phyloP scores from a whole-genome alignment of 2,329 filamentous ascomycete species.

The Apiospora marii region DNA sequence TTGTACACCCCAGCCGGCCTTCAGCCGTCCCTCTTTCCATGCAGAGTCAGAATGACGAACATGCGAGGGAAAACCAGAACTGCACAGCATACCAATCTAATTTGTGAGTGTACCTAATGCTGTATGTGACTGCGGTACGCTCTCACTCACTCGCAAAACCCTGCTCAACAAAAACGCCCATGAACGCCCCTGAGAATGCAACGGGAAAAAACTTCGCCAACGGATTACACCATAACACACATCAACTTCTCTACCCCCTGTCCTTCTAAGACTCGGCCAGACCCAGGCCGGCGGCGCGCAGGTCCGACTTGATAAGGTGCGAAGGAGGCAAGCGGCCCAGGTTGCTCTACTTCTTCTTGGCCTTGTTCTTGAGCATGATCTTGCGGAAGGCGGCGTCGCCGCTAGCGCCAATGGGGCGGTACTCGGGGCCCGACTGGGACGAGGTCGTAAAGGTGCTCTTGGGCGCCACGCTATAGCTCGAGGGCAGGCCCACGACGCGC shows the following conservation, averaged over 20 bases:
- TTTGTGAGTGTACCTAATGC: not conserved
- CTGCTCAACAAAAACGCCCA: not conserved
- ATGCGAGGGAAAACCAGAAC: not conserved
- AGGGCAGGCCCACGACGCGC: constrained; percentile 60
- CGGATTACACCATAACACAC: not conserved
- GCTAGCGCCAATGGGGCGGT: constrained; percentile 67
- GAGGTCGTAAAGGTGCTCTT: constrained; percentile 67
- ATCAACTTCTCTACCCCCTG: too few species aligned
- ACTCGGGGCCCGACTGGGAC: constrained; percentile 52
- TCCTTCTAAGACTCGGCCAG: not conserved
- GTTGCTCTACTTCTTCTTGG: constrained; percentile 55
- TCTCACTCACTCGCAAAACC: not conserved
- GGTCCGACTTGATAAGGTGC: not conserved
- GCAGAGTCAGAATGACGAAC: not conserved
- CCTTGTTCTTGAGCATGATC: constrained; percentile 64
- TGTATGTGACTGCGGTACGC: not conserved
- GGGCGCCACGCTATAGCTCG: constrained; percentile 67
- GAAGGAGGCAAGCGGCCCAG: not conserved
- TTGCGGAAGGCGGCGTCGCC: constrained; percentile 71
- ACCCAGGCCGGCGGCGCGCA: not conserved
- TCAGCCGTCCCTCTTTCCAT: not conserved
- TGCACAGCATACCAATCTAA: not conserved
- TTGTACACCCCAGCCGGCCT: not conserved
- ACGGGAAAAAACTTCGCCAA: not conserved
- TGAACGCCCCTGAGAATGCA: not conserved